Conservation (phyloP, 345 rosid species). For the Fremontodendron californicum region DNA sequence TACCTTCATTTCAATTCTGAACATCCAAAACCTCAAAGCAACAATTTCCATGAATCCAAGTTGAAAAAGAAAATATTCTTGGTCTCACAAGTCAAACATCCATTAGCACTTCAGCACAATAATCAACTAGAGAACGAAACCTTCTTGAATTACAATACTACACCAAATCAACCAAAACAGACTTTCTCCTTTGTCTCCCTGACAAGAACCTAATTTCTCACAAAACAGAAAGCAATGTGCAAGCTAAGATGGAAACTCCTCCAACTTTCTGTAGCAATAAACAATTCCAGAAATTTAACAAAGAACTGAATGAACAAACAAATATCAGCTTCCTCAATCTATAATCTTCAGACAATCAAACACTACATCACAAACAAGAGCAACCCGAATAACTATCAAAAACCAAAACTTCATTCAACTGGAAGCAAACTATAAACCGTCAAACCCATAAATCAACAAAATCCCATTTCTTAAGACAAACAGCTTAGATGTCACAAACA, state of each 20-base stretch:
- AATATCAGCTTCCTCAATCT: neutral
- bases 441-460: slow-evolving; percentile 4
- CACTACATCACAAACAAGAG: slow-evolving; percentile 10
- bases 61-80: neutral
- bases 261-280: slow-evolving; percentile 5
- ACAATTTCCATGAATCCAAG: slow-evolving; percentile 22
- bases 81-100: neutral
- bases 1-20: slow-evolving; percentile 19
- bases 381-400: slow-evolving; percentile 8
- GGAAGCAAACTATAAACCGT: slow-evolving; percentile 2
- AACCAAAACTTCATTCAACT: slow-evolving; percentile 3
- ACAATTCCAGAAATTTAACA: neutral
- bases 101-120: neutral
- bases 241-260: neutral
- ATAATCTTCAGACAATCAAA: slow-evolving; percentile 10
- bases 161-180: neutral
- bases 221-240: neutral
- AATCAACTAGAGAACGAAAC: neutral
- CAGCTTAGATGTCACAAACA: neutral
- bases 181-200: neutral
- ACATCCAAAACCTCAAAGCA: slow-evolving; percentile 17
- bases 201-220: neutral
- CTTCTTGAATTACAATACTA: neutral
- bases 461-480: slow-evolving; percentile 11
- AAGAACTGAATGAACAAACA: neutral